Evolutionary conservation across 495 filamentous ascomycete genomes (phyloP).

Genomic region (Hapsidospora chrysogenum): DNA sequence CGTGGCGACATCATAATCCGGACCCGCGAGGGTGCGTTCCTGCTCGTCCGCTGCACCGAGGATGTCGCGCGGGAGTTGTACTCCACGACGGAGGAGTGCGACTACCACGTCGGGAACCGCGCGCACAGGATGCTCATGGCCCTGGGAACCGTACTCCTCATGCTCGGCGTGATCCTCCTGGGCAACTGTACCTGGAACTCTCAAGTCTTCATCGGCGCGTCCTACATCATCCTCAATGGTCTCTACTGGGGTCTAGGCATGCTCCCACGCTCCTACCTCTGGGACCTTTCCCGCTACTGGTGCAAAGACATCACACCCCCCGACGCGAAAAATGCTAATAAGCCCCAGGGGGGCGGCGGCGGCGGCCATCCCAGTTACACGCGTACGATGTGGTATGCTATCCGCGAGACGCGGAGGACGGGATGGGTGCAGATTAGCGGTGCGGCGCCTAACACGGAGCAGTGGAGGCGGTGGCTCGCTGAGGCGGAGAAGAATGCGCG

Average conservation of each 20-base stretch:
- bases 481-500: conserved; percentile 25
- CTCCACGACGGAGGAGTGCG: conserved; percentile 38
- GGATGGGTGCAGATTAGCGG: conserved; percentile 31
- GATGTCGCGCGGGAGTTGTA: conserved; percentile 49
- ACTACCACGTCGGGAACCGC: conserved; percentile 26
- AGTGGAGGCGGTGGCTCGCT: conserved; percentile 35
- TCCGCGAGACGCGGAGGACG: conserved; percentile 29
- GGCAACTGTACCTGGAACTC: conserved; percentile 43
- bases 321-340: conserved; percentile 17
- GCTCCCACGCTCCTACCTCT: conserved; percentile 26
- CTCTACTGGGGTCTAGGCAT: conserved; percentile 40
- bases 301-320: conserved; percentile 18
- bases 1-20: conserved; percentile 42
- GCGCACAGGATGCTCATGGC: conserved; percentile 36
- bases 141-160: conserved; percentile 39
- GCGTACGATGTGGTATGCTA: conserved; percentile 38
- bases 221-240: conserved; percentile 43
- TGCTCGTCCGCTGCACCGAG: conserved; percentile 44
- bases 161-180: conserved; percentile 42
- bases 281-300: conserved; percentile 31
- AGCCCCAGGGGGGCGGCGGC: conserved; percentile 8
- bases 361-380: conserved; percentile 29
- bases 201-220: conserved; percentile 37
- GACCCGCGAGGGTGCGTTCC: conserved; percentile 42
- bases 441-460: conserved; percentile 27